Conservation (phyloP, 148 eudicot genomes). For the Vaccinium macrocarpon region DNA sequence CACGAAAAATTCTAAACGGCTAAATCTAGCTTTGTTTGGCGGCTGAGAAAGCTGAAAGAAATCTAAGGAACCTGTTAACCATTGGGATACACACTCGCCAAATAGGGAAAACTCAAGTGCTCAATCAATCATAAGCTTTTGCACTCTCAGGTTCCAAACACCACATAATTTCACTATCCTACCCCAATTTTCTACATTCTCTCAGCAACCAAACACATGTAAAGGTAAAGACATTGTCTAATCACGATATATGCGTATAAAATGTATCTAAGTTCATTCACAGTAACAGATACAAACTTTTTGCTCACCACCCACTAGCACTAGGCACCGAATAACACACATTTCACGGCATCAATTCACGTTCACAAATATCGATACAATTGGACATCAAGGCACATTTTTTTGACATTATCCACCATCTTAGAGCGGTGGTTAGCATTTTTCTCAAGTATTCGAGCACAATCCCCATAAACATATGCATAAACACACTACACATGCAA, state of each 20-base stretch:
- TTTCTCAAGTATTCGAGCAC: not conserved
- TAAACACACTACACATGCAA: not conserved
- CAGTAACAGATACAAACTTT: not conserved
- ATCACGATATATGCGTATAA: not conserved
- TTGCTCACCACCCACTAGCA: no score
- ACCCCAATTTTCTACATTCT: not conserved
- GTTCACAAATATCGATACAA: no score
- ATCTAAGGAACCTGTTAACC: not conserved
- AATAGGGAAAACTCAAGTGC: not conserved
- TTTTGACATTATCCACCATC: no score
- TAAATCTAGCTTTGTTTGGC: not conserved
- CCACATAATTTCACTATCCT: not conserved
- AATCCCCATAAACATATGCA: not conserved
- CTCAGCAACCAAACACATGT: not conserved
- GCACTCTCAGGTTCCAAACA: not conserved
- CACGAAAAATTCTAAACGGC: not conserved
- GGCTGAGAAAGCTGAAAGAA: not conserved
- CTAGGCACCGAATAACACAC: no score
- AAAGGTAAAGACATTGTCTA: no score
- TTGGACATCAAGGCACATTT: no score
- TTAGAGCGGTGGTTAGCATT: no score
- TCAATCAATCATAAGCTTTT: not conserved
- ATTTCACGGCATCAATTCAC: no score
- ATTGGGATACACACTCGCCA: not conserved
- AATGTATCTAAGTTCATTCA: not conserved